phyloP scores from a whole-genome alignment of 2,329 filamentous ascomycete genomes.

The Aspergillus sp. region DNA sequence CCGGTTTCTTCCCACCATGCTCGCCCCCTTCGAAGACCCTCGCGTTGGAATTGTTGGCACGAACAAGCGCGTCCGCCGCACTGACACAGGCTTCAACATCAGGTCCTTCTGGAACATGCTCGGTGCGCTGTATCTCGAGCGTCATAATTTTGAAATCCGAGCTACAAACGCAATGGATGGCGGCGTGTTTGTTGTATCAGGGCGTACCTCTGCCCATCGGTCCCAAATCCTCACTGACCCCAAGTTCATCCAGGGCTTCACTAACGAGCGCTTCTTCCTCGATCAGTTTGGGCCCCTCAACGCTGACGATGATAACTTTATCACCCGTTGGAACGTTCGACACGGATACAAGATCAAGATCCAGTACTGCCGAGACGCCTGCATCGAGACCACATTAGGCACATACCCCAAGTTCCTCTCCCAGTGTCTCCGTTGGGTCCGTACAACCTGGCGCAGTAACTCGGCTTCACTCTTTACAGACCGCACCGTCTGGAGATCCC shows the following conservation, averaged over 20 bases:
- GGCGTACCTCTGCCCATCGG: slow-evolving; percentile 55
- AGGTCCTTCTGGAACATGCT: slow-evolving; percentile 53
- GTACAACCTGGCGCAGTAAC: slow-evolving; percentile 61
- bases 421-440: slow-evolving; percentile 58
- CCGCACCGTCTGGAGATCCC: slow-evolving; percentile 39
- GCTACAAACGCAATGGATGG: slow-evolving; percentile 58
- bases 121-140: slow-evolving; percentile 59
- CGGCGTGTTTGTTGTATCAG: slow-evolving; percentile 59
- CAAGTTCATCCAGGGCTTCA: slow-evolving; percentile 47
- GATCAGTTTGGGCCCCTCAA: slow-evolving; percentile 48
- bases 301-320: slow-evolving; percentile 63
- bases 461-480: slow-evolving; percentile 46
- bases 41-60: slow-evolving; percentile 57
- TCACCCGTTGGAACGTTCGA: slow-evolving; percentile 55
- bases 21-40: slow-evolving; percentile 47
- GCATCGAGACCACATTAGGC: slow-evolving; percentile 56
- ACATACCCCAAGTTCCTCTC: slow-evolving; percentile 49
- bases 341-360: slow-evolving; percentile 56
- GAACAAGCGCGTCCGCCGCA: slow-evolving; percentile 54
- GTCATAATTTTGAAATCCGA: slow-evolving; percentile 63
- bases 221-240: slow-evolving; percentile 49
- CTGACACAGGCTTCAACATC: slow-evolving; percentile 17
- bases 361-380: slow-evolving; percentile 51
- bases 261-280: slow-evolving; percentile 53
- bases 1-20: slow-evolving; percentile 42